Evolutionary conservation across 1,139 yeast species (phyloP).

Genomic region (Suhomyces bribrorum): DNA sequence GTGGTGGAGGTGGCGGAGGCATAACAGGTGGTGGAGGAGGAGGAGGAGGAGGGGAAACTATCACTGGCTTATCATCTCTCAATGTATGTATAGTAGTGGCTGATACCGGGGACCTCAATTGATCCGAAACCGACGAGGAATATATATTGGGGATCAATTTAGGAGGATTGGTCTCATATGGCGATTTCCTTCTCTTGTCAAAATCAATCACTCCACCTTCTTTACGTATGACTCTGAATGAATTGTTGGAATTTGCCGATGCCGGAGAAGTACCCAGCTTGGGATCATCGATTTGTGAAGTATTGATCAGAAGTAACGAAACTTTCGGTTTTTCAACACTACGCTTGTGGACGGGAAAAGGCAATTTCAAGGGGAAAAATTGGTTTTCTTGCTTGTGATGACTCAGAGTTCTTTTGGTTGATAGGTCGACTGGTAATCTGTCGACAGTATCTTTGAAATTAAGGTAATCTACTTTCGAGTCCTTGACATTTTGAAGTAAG

Average conservation of each 20-base stretch:
- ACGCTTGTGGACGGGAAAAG: slow-evolving; percentile 22
- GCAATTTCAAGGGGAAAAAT: slow-evolving; percentile 25
- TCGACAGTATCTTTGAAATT: slow-evolving; percentile 54
- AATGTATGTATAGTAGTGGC: slow-evolving; percentile 40
- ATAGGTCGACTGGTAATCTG: slow-evolving; percentile 14
- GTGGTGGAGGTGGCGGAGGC: no score
- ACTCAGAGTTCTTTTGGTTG: slow-evolving; percentile 2
- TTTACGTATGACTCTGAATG: slow-evolving; percentile 70
- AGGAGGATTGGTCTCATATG: slow-evolving; percentile 54
- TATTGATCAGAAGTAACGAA: slow-evolving; percentile 34
- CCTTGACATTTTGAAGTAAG: slow-evolving; percentile 43
- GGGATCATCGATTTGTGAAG: slow-evolving; percentile 17
- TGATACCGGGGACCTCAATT: slow-evolving; percentile 37
- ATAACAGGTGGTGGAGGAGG: no score
- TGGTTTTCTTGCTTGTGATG: slow-evolving; percentile 7
- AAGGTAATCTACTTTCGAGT: slow-evolving; percentile 54
- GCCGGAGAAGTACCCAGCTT: slow-evolving; percentile 11
- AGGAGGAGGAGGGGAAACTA: no score
- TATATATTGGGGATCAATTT: slow-evolving; percentile 46
- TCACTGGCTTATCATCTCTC: slow-evolving; percentile 26
- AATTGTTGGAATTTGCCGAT: slow-evolving; percentile 23
- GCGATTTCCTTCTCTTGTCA: slow-evolving; percentile 77
- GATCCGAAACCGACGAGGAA: slow-evolving; percentile 41
- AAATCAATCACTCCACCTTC: slow-evolving; percentile 73
- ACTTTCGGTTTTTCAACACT: slow-evolving; percentile 15